A percentile compares a stretch with the other conserved stretches of the same genome.
phyloP scores from a whole-genome alignment of 2,329 filamentous ascomycete genomes.

The Podosphaera xanthii region DNA sequence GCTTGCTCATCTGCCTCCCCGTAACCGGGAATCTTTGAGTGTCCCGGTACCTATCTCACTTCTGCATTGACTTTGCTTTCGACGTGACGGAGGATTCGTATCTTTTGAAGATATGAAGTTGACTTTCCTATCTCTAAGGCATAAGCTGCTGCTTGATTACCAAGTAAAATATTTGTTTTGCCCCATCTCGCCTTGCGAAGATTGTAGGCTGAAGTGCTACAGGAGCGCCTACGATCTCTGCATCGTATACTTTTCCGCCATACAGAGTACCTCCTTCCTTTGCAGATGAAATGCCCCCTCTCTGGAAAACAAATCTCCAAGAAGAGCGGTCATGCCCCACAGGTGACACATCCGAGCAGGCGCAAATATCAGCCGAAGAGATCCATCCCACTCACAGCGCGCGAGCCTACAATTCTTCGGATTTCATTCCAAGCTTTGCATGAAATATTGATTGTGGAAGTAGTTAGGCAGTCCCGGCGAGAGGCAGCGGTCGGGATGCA shows the following conservation, averaged over 20 bases:
- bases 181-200: background rate
- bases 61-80: background rate
- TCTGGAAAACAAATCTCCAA: background rate
- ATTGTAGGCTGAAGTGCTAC: background rate
- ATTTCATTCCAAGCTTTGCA: too few species aligned
- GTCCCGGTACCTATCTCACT: background rate
- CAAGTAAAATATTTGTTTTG: background rate
- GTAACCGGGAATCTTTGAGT: background rate
- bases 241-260: background rate
- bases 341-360: background rate
- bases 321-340: background rate
- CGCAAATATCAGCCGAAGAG: too few species aligned
- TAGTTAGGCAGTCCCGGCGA: too few species aligned
- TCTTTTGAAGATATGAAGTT: background rate
- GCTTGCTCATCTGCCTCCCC: background rate
- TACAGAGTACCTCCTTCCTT: background rate
- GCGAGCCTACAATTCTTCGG: too few species aligned
- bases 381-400: too few species aligned
- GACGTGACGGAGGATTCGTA: background rate
- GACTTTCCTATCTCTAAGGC: background rate
- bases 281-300: background rate
- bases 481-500: background rate
- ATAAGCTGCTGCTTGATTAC: background rate
- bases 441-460: too few species aligned
- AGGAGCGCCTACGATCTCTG: background rate